Conservation (phyloP, 768 basidiomycete genomes). For the Termitomyces sp. region DNA sequence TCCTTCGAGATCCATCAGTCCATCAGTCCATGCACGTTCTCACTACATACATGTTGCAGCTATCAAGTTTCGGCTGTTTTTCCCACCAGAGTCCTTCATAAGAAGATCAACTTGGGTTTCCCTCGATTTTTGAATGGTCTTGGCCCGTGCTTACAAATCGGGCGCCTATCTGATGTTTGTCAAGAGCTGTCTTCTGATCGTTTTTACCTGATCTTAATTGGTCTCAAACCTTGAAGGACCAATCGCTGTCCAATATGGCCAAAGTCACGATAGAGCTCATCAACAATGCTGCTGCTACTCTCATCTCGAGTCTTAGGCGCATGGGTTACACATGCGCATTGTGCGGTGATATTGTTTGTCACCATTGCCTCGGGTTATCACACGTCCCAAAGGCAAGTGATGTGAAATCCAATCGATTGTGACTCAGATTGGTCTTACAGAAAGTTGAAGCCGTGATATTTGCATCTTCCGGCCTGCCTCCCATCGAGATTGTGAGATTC, state of each 20-base stretch:
- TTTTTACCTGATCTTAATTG: neutral
- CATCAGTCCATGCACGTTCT: too few species aligned
- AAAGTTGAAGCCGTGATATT: conserved; percentile 7
- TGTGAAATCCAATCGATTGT: neutral
- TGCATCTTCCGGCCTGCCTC: neutral
- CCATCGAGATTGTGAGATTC: neutral
- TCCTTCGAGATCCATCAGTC: too few species aligned
- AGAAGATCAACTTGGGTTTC: too few species aligned
- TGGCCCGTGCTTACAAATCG: too few species aligned
- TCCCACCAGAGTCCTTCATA: too few species aligned
- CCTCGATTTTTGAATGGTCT: too few species aligned
- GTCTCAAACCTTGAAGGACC: neutral
- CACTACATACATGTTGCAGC: too few species aligned
- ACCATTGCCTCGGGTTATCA: neutral
- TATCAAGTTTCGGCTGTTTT: too few species aligned
- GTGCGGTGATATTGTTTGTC: conserved; percentile 7
- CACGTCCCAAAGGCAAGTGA: conserved; percentile 2
- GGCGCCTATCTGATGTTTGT: too few species aligned
- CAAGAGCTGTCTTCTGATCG: too few species aligned
- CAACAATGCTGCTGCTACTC: neutral
- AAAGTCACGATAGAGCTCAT: neutral
- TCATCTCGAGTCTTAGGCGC: neutral
- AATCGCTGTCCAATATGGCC: neutral
- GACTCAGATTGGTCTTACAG: neutral
- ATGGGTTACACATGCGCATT: conserved; percentile 8